Percentiles rank a stretch among this genome's conserved stretches.
Conservation (phyloP, 306 rosid species). For the Echinosophora koreensis region DNA sequence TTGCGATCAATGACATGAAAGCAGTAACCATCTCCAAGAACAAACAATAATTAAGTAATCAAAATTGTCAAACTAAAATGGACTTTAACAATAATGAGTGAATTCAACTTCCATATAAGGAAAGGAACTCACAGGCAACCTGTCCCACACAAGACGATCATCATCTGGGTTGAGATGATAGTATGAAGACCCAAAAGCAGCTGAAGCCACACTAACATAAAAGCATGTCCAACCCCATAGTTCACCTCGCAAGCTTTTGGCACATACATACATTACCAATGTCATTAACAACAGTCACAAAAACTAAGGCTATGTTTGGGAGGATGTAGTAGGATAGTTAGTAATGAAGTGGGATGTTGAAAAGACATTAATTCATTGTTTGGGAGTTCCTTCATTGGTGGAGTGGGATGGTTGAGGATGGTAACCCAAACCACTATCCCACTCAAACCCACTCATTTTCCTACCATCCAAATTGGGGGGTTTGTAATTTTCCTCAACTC, state of each 20-base stretch:
- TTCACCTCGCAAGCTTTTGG: slow-evolving; percentile 80
- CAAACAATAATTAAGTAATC: slow-evolving; percentile 35
- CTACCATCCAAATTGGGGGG: too few species aligned
- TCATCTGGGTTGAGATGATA: slow-evolving; percentile 89
- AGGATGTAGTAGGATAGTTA: too few species aligned
- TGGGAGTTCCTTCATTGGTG: too few species aligned
- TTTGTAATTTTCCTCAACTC: too few species aligned
- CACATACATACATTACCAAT: slow-evolving; percentile 6
- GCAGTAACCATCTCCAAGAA: slow-evolving; percentile 81
- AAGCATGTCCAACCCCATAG: slow-evolving; percentile 86
- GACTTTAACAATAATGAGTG: not conserved
- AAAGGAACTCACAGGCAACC: slow-evolving; percentile 75
- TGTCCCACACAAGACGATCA: slow-evolving; percentile 87
- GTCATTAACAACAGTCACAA: slow-evolving; percentile 27
- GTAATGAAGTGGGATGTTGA: too few species aligned
- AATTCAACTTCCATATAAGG: slow-evolving; percentile 33
- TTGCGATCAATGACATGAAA: slow-evolving; percentile 75
- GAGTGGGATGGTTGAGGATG: too few species aligned
- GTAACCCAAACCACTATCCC: too few species aligned
- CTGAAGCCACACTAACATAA: slow-evolving; percentile 77
- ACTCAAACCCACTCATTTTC: too few species aligned
- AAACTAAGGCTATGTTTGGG: too few species aligned
- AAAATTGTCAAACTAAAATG: slow-evolving; percentile 21
- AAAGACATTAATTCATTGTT: too few species aligned
- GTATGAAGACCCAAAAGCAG: slow-evolving; percentile 83